These are phyloP conservation scores for Heritiera fomes DNA, from an alignment of 345 rosid genomes.

Conservation along the genomic window DNA sequence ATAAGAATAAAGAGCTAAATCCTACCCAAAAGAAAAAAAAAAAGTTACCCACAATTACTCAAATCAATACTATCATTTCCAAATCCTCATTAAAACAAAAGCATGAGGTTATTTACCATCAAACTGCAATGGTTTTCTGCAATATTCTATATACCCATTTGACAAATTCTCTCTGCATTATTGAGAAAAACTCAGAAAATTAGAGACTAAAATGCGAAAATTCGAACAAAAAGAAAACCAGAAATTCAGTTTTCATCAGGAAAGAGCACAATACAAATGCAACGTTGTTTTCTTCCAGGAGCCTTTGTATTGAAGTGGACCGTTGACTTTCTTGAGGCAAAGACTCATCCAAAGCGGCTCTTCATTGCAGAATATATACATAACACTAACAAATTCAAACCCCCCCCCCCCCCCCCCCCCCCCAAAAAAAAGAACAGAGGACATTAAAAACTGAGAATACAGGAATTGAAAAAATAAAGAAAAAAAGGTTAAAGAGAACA, in stretches of 20 bases:
- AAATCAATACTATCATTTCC: slow-evolving; percentile 15
- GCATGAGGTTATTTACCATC: slow-evolving; percentile 50
- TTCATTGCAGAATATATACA: slow-evolving; percentile 84
- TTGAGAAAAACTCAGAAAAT: slow-evolving; percentile 7
- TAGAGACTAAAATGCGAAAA: background rate
- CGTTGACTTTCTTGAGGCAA: slow-evolving; percentile 53
- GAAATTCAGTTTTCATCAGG: background rate
- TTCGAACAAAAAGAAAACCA: background rate
- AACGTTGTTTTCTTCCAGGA: slow-evolving; percentile 87
- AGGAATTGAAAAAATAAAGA: background rate
- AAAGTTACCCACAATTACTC: slow-evolving; percentile 13
- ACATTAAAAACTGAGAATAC: background rate
- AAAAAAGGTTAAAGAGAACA: no score
- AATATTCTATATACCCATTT: slow-evolving; percentile 36
- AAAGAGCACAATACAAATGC: slow-evolving; percentile 52
- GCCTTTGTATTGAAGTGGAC: slow-evolving; percentile 64
- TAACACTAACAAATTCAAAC: slow-evolving; percentile 48
- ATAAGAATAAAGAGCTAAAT: slow-evolving; percentile 76
- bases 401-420: no score
- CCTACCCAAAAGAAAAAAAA: slow-evolving; percentile 47
- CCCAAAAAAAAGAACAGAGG: background rate
- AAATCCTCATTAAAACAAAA: slow-evolving; percentile 3
- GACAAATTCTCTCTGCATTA: slow-evolving; percentile 60
- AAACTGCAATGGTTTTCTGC: slow-evolving; percentile 50
- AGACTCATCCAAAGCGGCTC: slow-evolving; percentile 93